Base-by-base conservation (phyloP, 1,284 basidiomycete genomes). In the Malassezia psittaci region DNA sequence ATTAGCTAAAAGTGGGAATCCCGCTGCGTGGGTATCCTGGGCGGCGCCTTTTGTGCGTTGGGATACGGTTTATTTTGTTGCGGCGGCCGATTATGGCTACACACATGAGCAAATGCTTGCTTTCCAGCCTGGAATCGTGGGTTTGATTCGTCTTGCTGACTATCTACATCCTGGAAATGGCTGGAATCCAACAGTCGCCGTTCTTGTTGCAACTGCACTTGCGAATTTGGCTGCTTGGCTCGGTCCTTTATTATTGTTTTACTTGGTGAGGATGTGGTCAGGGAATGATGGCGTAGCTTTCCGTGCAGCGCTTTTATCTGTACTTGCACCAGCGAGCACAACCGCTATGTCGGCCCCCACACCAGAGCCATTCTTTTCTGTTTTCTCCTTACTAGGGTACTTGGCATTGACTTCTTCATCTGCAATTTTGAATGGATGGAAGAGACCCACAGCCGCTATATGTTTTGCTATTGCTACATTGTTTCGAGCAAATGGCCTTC, bases 91-190 rank as follows among this genome's bases (percentile, higher is more conserved):
- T 2, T 24, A 46, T 9, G 69, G 69, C 0, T 87, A 93, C 72
- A 70, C 76, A 5, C 84, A 82, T 73, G 93, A 96, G 74, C 81
- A 94, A 67, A 80, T 87, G 65, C 86, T 87, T 78, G 93, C 93
- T 0, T 96, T 90, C 72, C 82, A 90, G 61, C 86, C 87, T 1
- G 88, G 83, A 6, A 64, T 69, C 37, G 52, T 69, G 8, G 48
- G 33, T 11, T 48, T 74, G 7, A 52, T 72, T 1, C 50, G 69
- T 1, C 0, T 45, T 3, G 12, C 51, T 0, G 67, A 67, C 0
- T 62, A 55, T 33, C 8, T 59, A 32, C 52, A 53, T n/a, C 54
- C 56, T 0, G 33, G 18, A 4, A 18, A 9, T 5, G 10, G 39
- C 1, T 72, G 71, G 69, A 64, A 58, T 39, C 52, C 64, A 0